Conservation (phyloP, 164 flowering plant species). For the Annona cherimola region DNA sequence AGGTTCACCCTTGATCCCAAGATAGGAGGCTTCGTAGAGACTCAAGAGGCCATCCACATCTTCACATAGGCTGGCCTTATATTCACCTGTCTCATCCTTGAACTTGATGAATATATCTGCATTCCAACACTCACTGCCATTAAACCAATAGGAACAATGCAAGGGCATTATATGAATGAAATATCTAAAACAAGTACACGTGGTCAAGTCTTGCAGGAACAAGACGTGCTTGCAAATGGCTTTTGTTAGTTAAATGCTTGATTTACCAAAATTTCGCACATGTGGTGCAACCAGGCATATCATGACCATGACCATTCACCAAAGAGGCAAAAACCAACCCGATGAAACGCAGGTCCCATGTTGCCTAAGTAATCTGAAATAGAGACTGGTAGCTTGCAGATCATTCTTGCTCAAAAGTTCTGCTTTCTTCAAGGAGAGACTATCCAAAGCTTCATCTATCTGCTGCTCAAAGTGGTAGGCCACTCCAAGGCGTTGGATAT, state of each 20-base stretch:
- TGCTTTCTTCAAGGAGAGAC: neutral
- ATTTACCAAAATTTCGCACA: no score
- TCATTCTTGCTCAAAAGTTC: neutral
- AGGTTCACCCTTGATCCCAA: slow-evolving; percentile 18
- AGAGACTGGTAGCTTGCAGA: neutral
- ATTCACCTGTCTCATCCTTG: slow-evolving; percentile 2
- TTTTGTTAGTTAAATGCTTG: no score
- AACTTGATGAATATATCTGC: slow-evolving; percentile 7
- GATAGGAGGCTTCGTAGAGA: slow-evolving; percentile 24
- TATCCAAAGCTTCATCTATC: neutral
- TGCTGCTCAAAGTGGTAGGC: slow-evolving; percentile 3
- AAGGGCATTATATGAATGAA: no score
- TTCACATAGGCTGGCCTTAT: slow-evolving; percentile 5
- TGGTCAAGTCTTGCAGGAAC: no score
- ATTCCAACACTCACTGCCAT: neutral
- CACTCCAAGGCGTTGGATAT: neutral
- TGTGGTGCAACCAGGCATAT: no score
- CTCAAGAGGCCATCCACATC: slow-evolving; percentile 7
- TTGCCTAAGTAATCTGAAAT: neutral
- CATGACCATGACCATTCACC: no score
- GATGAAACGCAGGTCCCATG: neutral
- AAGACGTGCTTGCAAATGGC: no score
- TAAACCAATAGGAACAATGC: neutral
- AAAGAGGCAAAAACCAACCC: neutral
- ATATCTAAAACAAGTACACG: no score